These are phyloP conservation scores for Aspergillus sp. DNA, from an alignment of 2,329 filamentous ascomycete genomes.

Conservation along the genomic window DNA sequence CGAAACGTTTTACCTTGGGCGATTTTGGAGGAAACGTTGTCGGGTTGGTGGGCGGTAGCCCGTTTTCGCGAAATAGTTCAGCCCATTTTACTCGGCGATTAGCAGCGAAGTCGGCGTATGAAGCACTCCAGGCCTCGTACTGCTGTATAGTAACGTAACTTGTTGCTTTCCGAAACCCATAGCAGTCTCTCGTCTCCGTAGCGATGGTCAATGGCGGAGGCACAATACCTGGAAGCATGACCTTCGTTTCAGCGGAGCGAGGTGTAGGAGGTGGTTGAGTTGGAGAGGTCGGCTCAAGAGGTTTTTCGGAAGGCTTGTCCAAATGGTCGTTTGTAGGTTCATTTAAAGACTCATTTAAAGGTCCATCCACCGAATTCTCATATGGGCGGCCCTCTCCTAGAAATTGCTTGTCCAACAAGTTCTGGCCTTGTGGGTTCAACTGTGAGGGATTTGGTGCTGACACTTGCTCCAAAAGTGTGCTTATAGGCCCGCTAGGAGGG, in stretches of 20 bases:
- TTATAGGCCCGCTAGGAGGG: neutral
- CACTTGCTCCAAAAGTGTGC: neutral
- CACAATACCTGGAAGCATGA: conserved; percentile 37
- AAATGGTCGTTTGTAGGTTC: neutral
- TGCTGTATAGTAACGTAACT: conserved; percentile 73
- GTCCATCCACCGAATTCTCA: conserved; percentile 1
- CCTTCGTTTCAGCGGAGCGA: conserved; percentile 20
- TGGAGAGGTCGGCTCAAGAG: conserved; percentile 1
- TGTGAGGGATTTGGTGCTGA: neutral
- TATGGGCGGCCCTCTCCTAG: conserved; percentile 12
- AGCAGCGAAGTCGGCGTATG: conserved; percentile 73
- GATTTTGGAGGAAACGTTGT: conserved; percentile 76
- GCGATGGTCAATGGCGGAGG: conserved; percentile 37
- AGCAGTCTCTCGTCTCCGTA: conserved; percentile 65
- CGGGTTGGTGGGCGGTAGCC: conserved; percentile 69
- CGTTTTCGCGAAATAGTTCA: conserved; percentile 71
- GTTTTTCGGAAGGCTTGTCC: neutral
- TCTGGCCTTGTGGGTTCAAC: conserved; percentile 13
- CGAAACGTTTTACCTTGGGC: conserved; percentile 82
- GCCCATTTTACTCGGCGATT: conserved; percentile 81
- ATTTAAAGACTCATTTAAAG: neutral
- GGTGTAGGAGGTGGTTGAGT: neutral
- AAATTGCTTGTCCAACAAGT: conserved; percentile 16
- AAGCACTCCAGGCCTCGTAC: conserved; percentile 78
- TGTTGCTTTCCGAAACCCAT: conserved; percentile 87